phyloP scores from a whole-genome alignment of 2,329 filamentous ascomycete genomes.

The Stagonosporopsis chrysanthemi region DNA sequence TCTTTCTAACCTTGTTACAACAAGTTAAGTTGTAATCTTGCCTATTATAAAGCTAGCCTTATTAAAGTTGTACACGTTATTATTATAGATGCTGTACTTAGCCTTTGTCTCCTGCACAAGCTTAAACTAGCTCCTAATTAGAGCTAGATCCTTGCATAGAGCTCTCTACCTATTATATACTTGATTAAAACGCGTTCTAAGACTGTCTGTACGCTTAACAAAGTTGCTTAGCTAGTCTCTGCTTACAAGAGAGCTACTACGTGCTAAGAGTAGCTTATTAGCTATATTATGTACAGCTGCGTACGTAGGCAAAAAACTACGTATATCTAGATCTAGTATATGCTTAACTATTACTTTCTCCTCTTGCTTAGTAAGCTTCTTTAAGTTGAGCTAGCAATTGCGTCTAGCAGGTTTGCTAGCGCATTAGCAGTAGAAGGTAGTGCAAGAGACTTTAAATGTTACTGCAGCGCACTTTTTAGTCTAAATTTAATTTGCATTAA shows the following conservation, averaged over 20 bases:
- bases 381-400: not conserved
- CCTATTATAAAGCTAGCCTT: too few species aligned
- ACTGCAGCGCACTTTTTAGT: not conserved
- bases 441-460: not conserved
- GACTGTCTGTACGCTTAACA: not conserved
- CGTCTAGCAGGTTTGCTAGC: not conserved
- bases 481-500: not conserved
- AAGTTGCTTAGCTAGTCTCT: not conserved
- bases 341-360: not conserved
- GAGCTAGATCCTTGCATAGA: too few species aligned
- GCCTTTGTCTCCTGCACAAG: too few species aligned
- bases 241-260: not conserved
- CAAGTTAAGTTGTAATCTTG: not conserved
- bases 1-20: not conserved
- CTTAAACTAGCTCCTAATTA: not conserved
- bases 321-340: not conserved
- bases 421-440: not conserved
- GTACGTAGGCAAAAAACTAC: not conserved
- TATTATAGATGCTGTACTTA: too few species aligned
- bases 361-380: not conserved
- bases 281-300: not conserved
- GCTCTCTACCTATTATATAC: not conserved
- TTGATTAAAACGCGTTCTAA: not conserved
- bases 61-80: too few species aligned
- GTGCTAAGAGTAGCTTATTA: not conserved